Percentiles rank a stretch among this genome's conserved stretches.
phyloP scores from a whole-genome alignment of 2,329 filamentous ascomycete genomes.

The Rutstroemia sydowiana region DNA sequence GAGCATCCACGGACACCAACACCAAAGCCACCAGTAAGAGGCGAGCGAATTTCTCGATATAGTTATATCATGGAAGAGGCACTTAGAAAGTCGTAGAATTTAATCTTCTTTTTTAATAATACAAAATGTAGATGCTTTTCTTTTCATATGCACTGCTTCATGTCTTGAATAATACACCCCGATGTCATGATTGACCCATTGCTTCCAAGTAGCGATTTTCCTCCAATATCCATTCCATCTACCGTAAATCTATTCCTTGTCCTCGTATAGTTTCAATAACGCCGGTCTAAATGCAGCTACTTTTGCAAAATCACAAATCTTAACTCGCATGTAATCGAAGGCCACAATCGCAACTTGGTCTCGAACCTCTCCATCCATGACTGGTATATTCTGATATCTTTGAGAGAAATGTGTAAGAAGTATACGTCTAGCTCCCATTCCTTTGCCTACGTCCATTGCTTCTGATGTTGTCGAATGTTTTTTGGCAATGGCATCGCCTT shows the following conservation, averaged over 20 bases:
- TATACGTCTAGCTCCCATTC: slow-evolving; percentile 73
- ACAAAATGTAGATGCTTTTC: too few relatives aligned
- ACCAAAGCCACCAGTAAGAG: background rate
- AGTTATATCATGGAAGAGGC: background rate
- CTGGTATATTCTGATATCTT: slow-evolving; percentile 55
- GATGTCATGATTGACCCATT: background rate
- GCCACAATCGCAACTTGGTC: slow-evolving; percentile 63
- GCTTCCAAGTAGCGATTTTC: background rate
- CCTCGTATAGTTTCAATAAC: slow-evolving; percentile 48
- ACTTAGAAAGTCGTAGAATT: background rate
- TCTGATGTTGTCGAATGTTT: slow-evolving; percentile 85
- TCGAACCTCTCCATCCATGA: slow-evolving; percentile 34
- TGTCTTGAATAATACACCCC: background rate
- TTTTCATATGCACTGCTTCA: too few relatives aligned
- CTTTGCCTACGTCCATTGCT: slow-evolving; percentile 67
- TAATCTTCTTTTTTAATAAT: too few relatives aligned
- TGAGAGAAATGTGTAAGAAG: slow-evolving; percentile 94
- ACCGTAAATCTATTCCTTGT: slow-evolving; percentile 15
- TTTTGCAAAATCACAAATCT: slow-evolving; percentile 61
- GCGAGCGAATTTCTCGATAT: background rate
- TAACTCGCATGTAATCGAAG: slow-evolving; percentile 73
- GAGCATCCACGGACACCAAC: background rate
- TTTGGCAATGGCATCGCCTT: slow-evolving; percentile 73
- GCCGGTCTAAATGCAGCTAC: slow-evolving; percentile 56
- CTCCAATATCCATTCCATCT: background rate